Base-by-base conservation (phyloP, 495 filamentous ascomycete genomes). In the Neurospora tetrasperma region DNA sequence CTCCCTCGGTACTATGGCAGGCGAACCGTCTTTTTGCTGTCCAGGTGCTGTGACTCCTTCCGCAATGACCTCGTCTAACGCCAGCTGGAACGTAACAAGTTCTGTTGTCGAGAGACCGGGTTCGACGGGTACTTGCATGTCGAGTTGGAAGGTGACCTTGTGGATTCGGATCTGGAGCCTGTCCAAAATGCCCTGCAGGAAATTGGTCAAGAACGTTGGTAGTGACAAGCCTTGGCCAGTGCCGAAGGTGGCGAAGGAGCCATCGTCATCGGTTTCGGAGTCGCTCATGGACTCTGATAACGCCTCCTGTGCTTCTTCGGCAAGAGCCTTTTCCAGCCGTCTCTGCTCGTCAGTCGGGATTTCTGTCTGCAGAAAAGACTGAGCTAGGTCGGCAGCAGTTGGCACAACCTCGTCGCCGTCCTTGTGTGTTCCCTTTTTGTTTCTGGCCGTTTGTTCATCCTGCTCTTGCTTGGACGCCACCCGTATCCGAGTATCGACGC, bases 101-200 rank as follows among this genome's bases (percentile, higher is more conserved):
- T 90, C 87, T 40, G 83, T 78, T 5, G 82, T 72, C 20, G 81
- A 72, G 6, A 88, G 76, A 71, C 85, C 85, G 70, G 86, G 82
- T 46, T 94, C 90, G 18, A 90, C 80, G 0, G 89, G 88, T 40
- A 93, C 80, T 68, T 89, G 84, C 20, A 94, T 84, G 74, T 94
- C 88, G 39, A 89, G 74, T 71, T 86, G 84, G 71, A 90, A 82
- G 12, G 83, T 82, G 16, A 92, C 84, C 54, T 84, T 79, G 59
- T 85, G 86, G 46, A 97, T 86, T 41, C 84, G 85, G 20, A 98
- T 80, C 80, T 93, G 87, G 35, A 97, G 80, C 46, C 94, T 88
- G 78, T 98, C 93, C 42, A 89, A 84, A 72, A 98, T 88, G 6
- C 94, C 94, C 79, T 93, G 90, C 0, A 98, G 80, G 76, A 96